Evolutionary conservation across 805 yeast species (phyloP).

Genomic region (Sungouiozyma intestinalis): DNA sequence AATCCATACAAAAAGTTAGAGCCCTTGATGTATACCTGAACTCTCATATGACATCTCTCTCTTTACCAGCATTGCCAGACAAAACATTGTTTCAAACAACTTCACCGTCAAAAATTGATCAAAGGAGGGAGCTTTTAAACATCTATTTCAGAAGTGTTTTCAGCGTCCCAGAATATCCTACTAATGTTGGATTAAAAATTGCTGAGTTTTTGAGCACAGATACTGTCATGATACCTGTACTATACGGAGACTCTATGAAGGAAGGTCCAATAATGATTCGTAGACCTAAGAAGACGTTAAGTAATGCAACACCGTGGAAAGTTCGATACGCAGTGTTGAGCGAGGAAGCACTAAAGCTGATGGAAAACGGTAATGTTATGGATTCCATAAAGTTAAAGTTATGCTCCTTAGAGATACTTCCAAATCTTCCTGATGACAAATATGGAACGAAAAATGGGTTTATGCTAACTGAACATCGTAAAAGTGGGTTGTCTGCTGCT

Average conservation of each 20-base stretch:
- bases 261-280: conserved; percentile 59
- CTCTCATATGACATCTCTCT: conserved; percentile 37
- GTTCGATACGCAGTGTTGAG: conserved; percentile 58
- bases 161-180: conserved; percentile 48
- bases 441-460: conserved; percentile 30
- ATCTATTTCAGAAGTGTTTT: conserved; percentile 51
- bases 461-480: conserved; percentile 32
- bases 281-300: conserved; percentile 38
- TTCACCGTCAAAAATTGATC: conserved; percentile 56
- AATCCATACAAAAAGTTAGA: conserved; percentile 48
- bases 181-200: conserved; percentile 38
- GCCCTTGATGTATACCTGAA: conserved; percentile 53
- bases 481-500: conserved; percentile 27
- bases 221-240: conserved; percentile 51
- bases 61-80: conserved; percentile 57
- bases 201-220: conserved; percentile 62
- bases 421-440: conserved; percentile 29
- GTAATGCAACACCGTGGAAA: conserved; percentile 58
- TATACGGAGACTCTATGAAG: conserved; percentile 39
- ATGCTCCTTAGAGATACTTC: conserved; percentile 31
- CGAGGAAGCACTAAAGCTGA: conserved; percentile 45
- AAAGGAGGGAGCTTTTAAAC: conserved; percentile 43
- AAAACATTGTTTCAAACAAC: conserved; percentile 39
- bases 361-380: conserved; percentile 42
- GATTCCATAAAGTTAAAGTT: conserved; percentile 34